Evolutionary conservation across 805 yeast species (phyloP), one percentile per base, ranked within the genome.

Genomic region (Wickerhamiella galacta): DNA sequence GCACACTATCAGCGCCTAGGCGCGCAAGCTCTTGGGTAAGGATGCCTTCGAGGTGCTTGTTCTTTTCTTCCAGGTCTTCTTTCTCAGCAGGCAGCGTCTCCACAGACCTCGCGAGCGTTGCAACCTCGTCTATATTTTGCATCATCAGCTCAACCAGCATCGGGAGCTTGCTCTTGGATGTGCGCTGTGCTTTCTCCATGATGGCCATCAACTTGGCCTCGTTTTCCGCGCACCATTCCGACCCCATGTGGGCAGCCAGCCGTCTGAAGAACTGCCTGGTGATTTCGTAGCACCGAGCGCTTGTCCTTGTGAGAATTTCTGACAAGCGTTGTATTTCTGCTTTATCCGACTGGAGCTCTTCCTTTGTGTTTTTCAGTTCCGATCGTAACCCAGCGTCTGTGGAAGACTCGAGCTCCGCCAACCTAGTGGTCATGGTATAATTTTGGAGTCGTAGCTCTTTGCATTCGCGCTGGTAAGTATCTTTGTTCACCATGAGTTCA

Each of bases 1-100:
- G 40, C 9, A 39, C 39, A 3, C 33, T 30, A 20, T 45, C 42
- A n/a, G 47, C 48, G 6, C 47, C 46, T 9, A 16, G 28, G 16
- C 36, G 28, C 16, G 40, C 38, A 14, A 42, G 28, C 16, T 33
- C 34, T 12, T 33, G 24, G 8, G 34, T 39, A 6, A 45, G 28
- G n/a, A 34, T 25, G 15, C 33, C 32, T 25, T 43, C 41, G 3
- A 45, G 30, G 25, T 32, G 32, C 32, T 30, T 29, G 17, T 37
- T 33, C 20, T 42, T 39, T 8, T 28, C 37, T 21, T 41, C 43
- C 16, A 38, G 35, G 10, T 31, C 44, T 8, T 29, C 30, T 7
- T 25, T 28, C 20, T 33, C 37, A 3, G 19, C 25, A 4, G 39
- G 39, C 16, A 39, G 27, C 18, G 23, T 20, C 17, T 25, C 28